Evolutionary conservation across 1,284 basidiomycete species (phyloP).

Genomic region (Boletellus deceptivus): DNA sequence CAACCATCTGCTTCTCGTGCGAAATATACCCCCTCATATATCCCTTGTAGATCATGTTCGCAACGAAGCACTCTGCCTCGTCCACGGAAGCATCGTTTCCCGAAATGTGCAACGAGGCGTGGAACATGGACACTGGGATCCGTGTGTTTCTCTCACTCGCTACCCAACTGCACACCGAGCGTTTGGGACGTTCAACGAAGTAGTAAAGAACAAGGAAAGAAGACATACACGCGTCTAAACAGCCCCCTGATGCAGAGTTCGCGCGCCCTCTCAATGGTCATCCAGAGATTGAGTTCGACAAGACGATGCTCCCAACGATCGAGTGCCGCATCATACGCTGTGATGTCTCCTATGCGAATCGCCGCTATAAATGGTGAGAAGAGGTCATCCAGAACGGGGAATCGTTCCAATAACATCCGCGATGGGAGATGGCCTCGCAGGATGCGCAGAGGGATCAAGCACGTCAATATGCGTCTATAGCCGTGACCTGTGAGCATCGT

Average conservation of each 20-base stretch:
- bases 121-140: constrained; percentile 78
- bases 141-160: constrained; percentile 68
- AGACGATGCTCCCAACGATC: constrained; percentile 66
- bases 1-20: constrained; percentile 91
- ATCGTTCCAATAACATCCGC: constrained; percentile 60
- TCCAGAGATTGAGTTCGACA: constrained; percentile 80
- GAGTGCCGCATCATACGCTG: constrained; percentile 78
- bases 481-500: constrained; percentile 1
- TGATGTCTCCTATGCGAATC: constrained; percentile 75
- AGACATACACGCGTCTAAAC: constrained; percentile 80
- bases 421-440: constrained; percentile 84
- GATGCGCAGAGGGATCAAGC: constrained; percentile 86
- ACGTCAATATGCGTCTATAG: constrained; percentile 80
- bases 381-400: constrained; percentile 70
- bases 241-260: constrained; percentile 84
- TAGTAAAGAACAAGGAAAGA: neutral
- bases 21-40: constrained; percentile 95
- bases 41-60: constrained; percentile 92
- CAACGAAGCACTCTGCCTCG: constrained; percentile 92
- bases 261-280: constrained; percentile 85
- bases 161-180: constrained; percentile 62
- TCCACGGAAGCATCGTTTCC: constrained; percentile 60
- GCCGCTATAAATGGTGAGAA: constrained; percentile 82
- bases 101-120: constrained; percentile 64
- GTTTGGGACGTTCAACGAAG: neutral